Evolutionary conservation across 208 protist species (phyloP), one percentile per base, ranked within the genome.

Genomic region (Leptomonas seymouri): DNA sequence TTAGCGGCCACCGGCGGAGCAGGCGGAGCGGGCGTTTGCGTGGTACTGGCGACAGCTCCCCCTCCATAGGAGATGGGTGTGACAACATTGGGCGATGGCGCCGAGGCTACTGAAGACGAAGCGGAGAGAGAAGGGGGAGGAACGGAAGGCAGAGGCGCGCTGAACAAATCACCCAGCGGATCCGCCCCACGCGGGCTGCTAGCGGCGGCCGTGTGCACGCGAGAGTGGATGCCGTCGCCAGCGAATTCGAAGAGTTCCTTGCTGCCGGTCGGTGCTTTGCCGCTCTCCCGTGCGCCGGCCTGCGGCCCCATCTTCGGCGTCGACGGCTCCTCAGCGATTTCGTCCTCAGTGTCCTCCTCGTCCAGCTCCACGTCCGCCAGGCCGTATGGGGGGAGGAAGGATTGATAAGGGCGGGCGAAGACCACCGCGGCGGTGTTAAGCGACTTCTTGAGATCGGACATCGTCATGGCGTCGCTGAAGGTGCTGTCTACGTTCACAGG

Each of bases 401-500:
- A 85, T 28, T 94, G 87, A 28, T 94, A 93, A 21, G 97, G 93
- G 64, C 97, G 96, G 51, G 98, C 97, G 80, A 98, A 99, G n/a
- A 99, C 96, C 16, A 97, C 97, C 0, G 97, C 94, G 2, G 98
- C 85, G 16, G 92, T 98, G 66, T 97, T 94, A 51, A 99, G 75
- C 23, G 89, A 93, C 61, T 91, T 87, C 56, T 93, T 88, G 20
- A 98, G 68, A 54, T 97, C 91, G 21, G 60, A 67, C 70, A 99
- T 92, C 20, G 98, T 90, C 71, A 90, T 85, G 21, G 97, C 87
- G 46, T 98, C 96, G 49, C 98, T 90, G 55, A 93, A 93, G 36
- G 82, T 95, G 25, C 87, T 91, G 67, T 98, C 97, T 51, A 98
- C 97, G 23, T 92, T 89, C 18, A 99, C 94, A 8, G 91, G 81